Conservation (phyloP, 228 moss, liverwort and hornwort genomes). For the Sphagnum fallax region DNA sequence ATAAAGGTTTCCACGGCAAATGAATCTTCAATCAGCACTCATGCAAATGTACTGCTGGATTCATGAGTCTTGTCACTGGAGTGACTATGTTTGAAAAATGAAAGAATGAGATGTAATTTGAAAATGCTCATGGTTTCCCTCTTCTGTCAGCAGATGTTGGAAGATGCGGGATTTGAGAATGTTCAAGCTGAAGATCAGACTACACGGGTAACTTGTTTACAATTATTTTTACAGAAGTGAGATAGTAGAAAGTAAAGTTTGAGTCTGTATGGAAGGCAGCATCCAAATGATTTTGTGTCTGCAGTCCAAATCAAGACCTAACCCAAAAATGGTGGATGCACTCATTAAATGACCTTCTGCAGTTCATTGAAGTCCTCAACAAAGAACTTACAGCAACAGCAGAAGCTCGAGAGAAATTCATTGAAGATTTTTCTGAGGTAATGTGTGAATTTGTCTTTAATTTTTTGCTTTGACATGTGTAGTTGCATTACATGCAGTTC, state of each 20-base stretch:
- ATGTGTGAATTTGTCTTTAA: not conserved
- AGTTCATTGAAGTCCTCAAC: conserved; percentile 72
- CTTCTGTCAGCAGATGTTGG: conserved; percentile 54
- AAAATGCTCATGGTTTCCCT: not conserved
- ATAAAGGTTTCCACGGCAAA: not conserved
- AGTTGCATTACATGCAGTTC: too few relatives aligned
- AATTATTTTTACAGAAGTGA: too few relatives aligned
- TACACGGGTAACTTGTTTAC: conserved; percentile 37
- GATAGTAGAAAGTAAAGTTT: too few relatives aligned
- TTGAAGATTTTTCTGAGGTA: conserved; percentile 88
- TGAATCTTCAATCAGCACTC: too few relatives aligned
- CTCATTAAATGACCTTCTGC: conserved; percentile 2
- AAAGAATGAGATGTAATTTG: not conserved
- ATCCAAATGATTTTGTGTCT: too few relatives aligned
- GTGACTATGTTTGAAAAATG: not conserved
- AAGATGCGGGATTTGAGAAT: conserved; percentile 63
- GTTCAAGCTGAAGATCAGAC: conserved; percentile 87
- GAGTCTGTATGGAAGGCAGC: too few relatives aligned
- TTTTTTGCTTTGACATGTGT: too few relatives aligned
- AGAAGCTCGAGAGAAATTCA: conserved; percentile 46
- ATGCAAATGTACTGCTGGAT: too few relatives aligned
- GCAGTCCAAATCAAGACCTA: too few relatives aligned
- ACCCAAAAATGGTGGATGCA: not conserved
- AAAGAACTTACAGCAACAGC: conserved; percentile 56
- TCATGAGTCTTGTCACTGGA: too few relatives aligned